Conservation (phyloP, 495 filamentous ascomycete genomes). For the Neurospora terricola region DNA sequence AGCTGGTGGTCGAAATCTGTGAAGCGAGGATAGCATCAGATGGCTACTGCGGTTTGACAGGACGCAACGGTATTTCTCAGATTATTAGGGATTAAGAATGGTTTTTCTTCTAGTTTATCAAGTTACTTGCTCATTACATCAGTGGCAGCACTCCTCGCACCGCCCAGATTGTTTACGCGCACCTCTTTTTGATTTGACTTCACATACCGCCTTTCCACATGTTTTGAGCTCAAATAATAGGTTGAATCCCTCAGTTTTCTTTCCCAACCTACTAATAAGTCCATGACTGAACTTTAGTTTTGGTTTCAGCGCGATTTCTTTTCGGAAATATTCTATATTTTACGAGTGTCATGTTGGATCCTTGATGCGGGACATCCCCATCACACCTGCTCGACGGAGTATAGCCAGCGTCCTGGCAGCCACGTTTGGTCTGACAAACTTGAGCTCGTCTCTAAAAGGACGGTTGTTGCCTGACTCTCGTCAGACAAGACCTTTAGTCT, state of each 20-base stretch:
- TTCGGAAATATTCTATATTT: neutral
- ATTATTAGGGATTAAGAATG: neutral
- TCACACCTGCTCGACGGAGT: neutral
- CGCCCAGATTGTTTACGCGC: neutral
- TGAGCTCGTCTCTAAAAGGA: neutral
- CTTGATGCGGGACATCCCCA: neutral
- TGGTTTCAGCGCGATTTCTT: neutral
- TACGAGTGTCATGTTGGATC: neutral
- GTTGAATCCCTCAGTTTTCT: neutral
- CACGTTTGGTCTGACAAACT: neutral
- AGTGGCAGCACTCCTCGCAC: neutral
- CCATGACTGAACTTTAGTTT: neutral
- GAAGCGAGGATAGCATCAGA: too few relatives aligned
- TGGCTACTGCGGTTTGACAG: neutral
- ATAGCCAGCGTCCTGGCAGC: neutral
- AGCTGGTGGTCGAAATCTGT: too few relatives aligned
- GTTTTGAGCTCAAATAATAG: neutral
- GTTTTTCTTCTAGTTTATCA: neutral
- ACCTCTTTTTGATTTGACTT: neutral
- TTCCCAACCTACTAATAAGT: neutral
- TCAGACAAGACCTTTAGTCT: neutral
- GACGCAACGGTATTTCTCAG: neutral
- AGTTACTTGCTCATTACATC: neutral
- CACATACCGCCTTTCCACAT: neutral
- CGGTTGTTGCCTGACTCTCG: neutral